A percentile compares a stretch with the other conserved stretches of the same genome.
These are phyloP conservation scores for Coccomyxa sp. DNA, from an alignment of 139 green algal species.

Conservation along the genomic window DNA sequence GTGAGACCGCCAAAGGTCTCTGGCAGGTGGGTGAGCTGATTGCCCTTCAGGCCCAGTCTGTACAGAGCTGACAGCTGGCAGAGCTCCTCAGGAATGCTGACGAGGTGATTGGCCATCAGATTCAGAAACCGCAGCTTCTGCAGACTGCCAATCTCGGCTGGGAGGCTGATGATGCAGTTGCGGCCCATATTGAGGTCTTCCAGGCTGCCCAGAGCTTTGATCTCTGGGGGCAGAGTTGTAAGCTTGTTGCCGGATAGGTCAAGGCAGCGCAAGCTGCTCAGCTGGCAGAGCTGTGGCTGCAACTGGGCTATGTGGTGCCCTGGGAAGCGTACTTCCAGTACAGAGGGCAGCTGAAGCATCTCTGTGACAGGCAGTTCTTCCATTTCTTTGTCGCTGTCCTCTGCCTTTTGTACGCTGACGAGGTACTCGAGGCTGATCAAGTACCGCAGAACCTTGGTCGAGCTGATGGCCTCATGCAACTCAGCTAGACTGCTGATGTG, in stretches of 20 bases:
- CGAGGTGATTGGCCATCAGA: conserved; percentile 39
- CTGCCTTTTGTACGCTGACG: no score
- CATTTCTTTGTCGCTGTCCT: no score
- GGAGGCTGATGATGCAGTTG: conserved; percentile 42
- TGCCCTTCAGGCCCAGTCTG: conserved; percentile 66
- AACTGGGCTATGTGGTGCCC: not conserved
- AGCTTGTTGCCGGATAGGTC: conserved; percentile 16
- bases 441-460: no score
- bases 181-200: conserved; percentile 42
- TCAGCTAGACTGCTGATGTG: no score
- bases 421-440: no score
- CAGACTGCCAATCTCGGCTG: conserved; percentile 32
- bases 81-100: conserved; percentile 36
- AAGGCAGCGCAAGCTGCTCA: not conserved
- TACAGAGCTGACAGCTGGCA: conserved; percentile 39
- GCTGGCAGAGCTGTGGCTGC: not conserved
- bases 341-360: not conserved
- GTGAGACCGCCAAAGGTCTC: conserved; percentile 27
- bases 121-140: conserved; percentile 42
- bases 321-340: not conserved
- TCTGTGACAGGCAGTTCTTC: not conserved
- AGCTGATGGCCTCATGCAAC: no score
- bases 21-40: conserved; percentile 47
- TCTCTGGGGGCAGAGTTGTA: conserved; percentile 6
- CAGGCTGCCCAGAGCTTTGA: conserved; percentile 22